These are phyloP conservation scores for Solanum virginianum DNA, from an alignment of 257 asterid species.

Conservation along the genomic window DNA sequence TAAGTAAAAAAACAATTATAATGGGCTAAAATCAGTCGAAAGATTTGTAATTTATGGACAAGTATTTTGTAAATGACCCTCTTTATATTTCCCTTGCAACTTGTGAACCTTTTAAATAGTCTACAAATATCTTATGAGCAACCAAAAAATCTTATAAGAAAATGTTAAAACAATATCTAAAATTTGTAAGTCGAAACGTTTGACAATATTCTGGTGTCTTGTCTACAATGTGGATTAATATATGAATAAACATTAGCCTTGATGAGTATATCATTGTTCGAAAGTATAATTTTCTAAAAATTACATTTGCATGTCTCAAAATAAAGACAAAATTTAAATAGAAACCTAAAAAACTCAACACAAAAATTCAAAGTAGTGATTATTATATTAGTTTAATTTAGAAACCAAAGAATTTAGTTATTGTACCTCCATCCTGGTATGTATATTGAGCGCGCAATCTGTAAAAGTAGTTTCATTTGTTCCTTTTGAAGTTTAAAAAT, in stretches of 20 bases:
- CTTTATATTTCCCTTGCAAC: not conserved
- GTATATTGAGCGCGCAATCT: not conserved
- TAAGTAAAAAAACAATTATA: not conserved
- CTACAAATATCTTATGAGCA: not conserved
- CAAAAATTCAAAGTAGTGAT: no score
- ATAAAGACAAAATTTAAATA: not conserved
- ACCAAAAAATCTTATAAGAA: not conserved
- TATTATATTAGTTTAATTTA: no score
- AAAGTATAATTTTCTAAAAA: not conserved
- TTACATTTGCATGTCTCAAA: not conserved
- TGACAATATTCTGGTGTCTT: not conserved
- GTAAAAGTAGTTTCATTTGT: not conserved
- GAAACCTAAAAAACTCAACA: no score
- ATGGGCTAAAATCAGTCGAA: not conserved
- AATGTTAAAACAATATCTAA: not conserved
- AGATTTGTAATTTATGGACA: not conserved
- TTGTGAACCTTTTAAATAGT: not conserved
- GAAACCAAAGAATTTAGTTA: not conserved
- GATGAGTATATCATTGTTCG: not conserved
- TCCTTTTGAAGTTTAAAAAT: no score
- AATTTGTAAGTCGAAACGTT: not conserved
- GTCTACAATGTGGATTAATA: not conserved
- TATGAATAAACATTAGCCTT: not conserved
- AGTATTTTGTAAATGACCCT: not conserved
- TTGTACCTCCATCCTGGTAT: conserved; percentile 8